Evolutionary conservation across 148 eudicot species (phyloP), one percentile per base, ranked within the genome.

Genomic region (Polygonum aviculare): DNA sequence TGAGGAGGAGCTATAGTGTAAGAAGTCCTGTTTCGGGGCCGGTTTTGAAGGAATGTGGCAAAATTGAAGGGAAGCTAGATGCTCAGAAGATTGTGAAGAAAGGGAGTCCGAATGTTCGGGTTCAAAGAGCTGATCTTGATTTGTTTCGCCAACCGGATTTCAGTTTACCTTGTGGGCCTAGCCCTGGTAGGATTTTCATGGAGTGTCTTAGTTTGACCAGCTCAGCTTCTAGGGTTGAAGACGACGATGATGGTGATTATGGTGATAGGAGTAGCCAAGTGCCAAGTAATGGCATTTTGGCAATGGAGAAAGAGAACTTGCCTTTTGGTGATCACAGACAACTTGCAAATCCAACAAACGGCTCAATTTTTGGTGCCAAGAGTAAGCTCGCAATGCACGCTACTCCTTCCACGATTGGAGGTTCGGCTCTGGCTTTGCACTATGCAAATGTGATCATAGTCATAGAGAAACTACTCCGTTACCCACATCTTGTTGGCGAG

Each of bases 371-470:
- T 69, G 83, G 84, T 48, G 83, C 86, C 16, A 88, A 89, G 69
- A 88, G 88, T 72, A 83, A 87, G 79, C 79, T 95, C 54, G 82
- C 85, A 3, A 67, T 79, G 1, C 78, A 88, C 77, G 93, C 97
- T 49, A 86, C 94, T 59, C 87, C 86, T 33, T 81, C 83, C 38
- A 93, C 97, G 0, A 74, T 91, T 40, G 98, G 99, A 70, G 99
- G 97, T 31, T 93, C 99, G 44, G 99, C 93, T 74, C 83, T 95
- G 36, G 97, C 94, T 14, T 78, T 95, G 82, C 99, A 91, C 78
- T 95, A 95, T 40, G 99, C 99, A 0, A 95, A 95, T 79, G 85
- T 95, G 33, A 85, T 95, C 2, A 89, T 90, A 75, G 86, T 95
- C 69, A 81, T 93, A 7, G 97, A 95, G 83, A 95, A 93, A 79